phyloP scores from a whole-genome alignment of 192 early-diverging fungal genomes.

The Gonapodya sp. region DNA sequence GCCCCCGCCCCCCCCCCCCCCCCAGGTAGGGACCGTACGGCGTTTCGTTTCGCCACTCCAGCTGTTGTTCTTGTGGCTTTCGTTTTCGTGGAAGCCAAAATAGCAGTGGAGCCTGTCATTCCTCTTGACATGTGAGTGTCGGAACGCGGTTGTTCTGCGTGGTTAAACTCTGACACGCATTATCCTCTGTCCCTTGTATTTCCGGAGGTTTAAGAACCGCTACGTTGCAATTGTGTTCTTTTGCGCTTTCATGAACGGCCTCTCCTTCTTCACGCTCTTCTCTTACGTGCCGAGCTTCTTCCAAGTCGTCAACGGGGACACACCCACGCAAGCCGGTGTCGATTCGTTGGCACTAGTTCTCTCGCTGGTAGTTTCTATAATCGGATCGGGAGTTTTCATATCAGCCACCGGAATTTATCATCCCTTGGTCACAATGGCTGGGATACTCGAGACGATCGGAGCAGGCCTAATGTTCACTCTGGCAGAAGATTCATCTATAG shows the following conservation, averaged over 20 bases:
- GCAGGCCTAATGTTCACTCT: conserved; percentile 46
- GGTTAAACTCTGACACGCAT: background rate
- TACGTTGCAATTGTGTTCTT: background rate
- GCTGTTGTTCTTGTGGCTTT: background rate
- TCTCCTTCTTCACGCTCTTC: conserved; percentile 33
- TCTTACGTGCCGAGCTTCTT: conserved; percentile 79
- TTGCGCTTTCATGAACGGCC: conserved; percentile 27
- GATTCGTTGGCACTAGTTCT: conserved; percentile 62
- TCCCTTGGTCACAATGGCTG: conserved; percentile 52
- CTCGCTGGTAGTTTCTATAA: conserved; percentile 59
- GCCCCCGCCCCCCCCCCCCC: no score
- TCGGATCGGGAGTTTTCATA: conserved; percentile 52
- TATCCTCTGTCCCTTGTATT: background rate
- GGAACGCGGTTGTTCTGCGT: background rate
- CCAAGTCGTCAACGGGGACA: conserved; percentile 64
- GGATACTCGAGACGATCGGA: conserved; percentile 48
- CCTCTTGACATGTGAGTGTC: background rate
- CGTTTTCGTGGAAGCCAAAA: background rate
- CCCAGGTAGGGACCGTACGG: no score
- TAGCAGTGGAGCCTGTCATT: background rate
- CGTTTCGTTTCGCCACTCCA: no score
- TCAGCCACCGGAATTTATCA: conserved; percentile 47
- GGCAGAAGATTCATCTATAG: conserved; percentile 31
- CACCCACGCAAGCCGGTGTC: conserved; percentile 65
- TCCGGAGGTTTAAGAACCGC: background rate